These are phyloP conservation scores for Berberis vulgaris DNA, from an alignment of 164 flowering plant genomes.

Conservation along the genomic window DNA sequence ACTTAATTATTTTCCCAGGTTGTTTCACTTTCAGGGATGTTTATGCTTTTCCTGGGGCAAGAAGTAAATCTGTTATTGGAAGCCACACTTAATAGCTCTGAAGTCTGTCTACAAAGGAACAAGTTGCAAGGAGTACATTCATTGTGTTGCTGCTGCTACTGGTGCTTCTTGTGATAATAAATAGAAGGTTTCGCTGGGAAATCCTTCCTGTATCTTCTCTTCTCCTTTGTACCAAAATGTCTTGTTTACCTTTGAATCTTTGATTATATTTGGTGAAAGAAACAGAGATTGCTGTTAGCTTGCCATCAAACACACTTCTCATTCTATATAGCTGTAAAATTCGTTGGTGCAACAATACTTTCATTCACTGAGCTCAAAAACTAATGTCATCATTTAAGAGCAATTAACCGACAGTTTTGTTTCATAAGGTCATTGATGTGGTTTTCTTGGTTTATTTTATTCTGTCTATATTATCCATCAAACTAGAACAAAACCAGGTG, in stretches of 20 bases:
- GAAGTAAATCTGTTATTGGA: not conserved
- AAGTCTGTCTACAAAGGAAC: slow-evolving; percentile 15
- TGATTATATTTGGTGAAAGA: slow-evolving; percentile 1
- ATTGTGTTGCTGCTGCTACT: slow-evolving; percentile 9
- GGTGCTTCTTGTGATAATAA: slow-evolving; percentile 14
- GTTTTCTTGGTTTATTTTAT: no score
- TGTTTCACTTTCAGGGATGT: slow-evolving; percentile 21
- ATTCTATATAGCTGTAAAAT: no score
- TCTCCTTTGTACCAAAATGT: not conserved
- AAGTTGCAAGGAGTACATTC: slow-evolving; percentile 13
- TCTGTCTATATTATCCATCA: no score
- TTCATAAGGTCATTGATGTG: no score
- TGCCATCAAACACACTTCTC: no score
- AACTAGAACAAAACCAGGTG: no score
- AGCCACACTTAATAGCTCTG: slow-evolving; percentile 22
- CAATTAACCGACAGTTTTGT: no score
- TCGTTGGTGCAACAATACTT: no score
- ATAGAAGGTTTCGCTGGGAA: slow-evolving; percentile 2
- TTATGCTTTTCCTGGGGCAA: slow-evolving; percentile 44
- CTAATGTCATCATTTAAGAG: no score
- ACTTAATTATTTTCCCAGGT: not conserved
- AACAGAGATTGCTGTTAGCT: no score
- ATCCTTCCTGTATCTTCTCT: slow-evolving; percentile 1
- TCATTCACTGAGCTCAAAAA: no score
- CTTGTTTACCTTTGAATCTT: not conserved